A percentile compares a stretch with the other conserved stretches of the same genome.
Conservation (phyloP, 176 grass and related monocot species). For the bread wheat (Triticum aestivum) region DNA sequence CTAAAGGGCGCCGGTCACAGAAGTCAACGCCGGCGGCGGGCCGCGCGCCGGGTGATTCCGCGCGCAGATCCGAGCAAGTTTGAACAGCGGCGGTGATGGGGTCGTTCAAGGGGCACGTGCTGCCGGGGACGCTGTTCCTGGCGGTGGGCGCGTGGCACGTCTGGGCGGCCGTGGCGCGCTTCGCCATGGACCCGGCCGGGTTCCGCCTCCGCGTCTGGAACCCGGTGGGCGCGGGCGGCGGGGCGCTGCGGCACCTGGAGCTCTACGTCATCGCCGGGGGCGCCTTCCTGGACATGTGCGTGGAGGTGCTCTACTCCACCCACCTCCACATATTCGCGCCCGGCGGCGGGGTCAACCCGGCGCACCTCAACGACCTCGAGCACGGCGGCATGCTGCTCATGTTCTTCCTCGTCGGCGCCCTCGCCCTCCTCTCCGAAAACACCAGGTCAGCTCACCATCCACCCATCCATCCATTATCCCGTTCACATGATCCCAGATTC, state of each 20-base stretch:
- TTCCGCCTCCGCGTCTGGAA: too few relatives aligned
- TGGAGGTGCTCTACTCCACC: too few relatives aligned
- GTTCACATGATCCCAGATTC: neutral
- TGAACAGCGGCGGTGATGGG: conserved; percentile 21
- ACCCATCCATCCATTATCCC: too few relatives aligned
- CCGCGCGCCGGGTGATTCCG: too few relatives aligned
- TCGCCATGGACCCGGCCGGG: too few relatives aligned
- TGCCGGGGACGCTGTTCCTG: conserved; percentile 78
- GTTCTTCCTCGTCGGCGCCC: conserved; percentile 81
- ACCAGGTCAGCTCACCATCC: conserved; percentile 34
- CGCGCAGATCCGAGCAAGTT: neutral
- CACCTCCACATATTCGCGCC: conserved; percentile 46
- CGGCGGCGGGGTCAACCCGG: conserved; percentile 54
- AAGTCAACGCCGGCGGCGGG: neutral
- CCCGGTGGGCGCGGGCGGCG: too few relatives aligned
- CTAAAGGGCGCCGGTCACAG: too few relatives aligned
- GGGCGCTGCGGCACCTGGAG: too few relatives aligned
- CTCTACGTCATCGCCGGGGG: too few relatives aligned
- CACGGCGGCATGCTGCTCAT: conserved; percentile 92
- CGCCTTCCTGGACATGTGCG: too few relatives aligned
- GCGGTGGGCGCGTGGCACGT: conserved; percentile 15
- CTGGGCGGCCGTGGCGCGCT: too few relatives aligned
- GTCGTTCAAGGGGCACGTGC: conserved; percentile 83
- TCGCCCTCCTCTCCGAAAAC: conserved; percentile 64
- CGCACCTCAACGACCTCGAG: conserved; percentile 89